phyloP scores from a whole-genome alignment of 441 rosid genomes.

The Pelargonium fulgidum region DNA sequence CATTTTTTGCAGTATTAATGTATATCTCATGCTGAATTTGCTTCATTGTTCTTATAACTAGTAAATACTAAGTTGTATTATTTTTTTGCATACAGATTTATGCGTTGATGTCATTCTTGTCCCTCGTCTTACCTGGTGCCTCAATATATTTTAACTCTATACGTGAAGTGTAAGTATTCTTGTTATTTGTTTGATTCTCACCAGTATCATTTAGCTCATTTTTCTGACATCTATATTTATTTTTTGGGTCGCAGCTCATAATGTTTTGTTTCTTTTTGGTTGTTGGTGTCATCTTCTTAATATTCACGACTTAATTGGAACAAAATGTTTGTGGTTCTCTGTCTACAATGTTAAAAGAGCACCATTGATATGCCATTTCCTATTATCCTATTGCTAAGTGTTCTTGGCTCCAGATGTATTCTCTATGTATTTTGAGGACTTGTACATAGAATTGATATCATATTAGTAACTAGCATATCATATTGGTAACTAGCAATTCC shows the following conservation, averaged over 20 bases:
- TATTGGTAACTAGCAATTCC: not conserved
- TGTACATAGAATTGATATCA: not conserved
- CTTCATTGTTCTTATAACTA: conserved; percentile 6
- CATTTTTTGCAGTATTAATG: not conserved
- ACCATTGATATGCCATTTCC: too few species aligned
- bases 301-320: not conserved
- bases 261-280: not conserved
- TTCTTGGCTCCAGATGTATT: not conserved
- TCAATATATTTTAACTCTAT: conserved; percentile 88
- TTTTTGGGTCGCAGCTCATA: not conserved
- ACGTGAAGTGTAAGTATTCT: conserved; percentile 72
- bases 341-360: not conserved
- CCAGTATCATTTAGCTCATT: not conserved
- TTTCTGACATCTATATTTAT: not conserved
- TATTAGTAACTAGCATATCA: not conserved
- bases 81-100: conserved; percentile 47
- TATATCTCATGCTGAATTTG: not conserved
- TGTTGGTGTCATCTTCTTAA: not conserved
- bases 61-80: conserved; percentile 2
- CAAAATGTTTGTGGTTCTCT: not conserved
- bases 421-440: not conserved
- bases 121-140: conserved; percentile 60
- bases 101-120: conserved; percentile 81
- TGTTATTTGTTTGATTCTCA: not conserved
- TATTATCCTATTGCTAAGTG: too few species aligned